Conservation (phyloP, 345 rosid species). For the Rhizophora mangle region DNA sequence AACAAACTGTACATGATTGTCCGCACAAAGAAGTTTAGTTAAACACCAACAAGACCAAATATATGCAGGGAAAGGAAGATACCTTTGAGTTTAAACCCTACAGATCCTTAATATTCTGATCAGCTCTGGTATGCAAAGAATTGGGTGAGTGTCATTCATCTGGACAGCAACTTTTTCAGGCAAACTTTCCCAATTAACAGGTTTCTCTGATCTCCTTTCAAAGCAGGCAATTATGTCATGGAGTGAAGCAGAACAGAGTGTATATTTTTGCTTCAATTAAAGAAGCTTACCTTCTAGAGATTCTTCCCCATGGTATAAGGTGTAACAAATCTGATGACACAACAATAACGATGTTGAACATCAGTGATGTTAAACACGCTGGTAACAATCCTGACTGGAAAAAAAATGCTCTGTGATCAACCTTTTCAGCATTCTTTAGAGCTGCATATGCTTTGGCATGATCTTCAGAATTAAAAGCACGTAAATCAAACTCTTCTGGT, state of each 20-base stretch:
- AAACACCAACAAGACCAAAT: too few species aligned
- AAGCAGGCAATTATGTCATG: conserved; percentile 48
- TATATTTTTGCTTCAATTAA: conserved; percentile 51
- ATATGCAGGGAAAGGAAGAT: background rate
- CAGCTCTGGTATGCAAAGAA: conserved; percentile 50
- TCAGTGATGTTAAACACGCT: too few species aligned
- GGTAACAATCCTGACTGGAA: background rate
- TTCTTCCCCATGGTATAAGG: conserved; percentile 52
- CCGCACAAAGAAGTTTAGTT: too few species aligned
- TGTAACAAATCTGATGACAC: conserved; percentile 43
- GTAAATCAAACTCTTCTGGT: conserved; percentile 37
- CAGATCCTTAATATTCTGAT: conserved; percentile 45
- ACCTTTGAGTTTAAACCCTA: conserved; percentile 51
- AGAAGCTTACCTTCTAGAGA: conserved; percentile 47
- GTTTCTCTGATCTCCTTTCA: conserved; percentile 36
- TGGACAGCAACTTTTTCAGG: conserved; percentile 51
- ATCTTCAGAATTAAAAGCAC: conserved; percentile 41
- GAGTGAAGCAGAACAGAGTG: conserved; percentile 51
- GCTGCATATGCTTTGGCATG: conserved; percentile 50
- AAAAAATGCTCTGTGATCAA: background rate
- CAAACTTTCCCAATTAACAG: conserved; percentile 39
- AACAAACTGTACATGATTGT: too few species aligned
- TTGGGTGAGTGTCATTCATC: conserved; percentile 59
- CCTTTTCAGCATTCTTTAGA: conserved; percentile 48
- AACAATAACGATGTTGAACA: background rate